Evolutionary conservation across 1,284 basidiomycete genomes (phyloP).

Genomic region (Papiliotrema laurentii): DNA sequence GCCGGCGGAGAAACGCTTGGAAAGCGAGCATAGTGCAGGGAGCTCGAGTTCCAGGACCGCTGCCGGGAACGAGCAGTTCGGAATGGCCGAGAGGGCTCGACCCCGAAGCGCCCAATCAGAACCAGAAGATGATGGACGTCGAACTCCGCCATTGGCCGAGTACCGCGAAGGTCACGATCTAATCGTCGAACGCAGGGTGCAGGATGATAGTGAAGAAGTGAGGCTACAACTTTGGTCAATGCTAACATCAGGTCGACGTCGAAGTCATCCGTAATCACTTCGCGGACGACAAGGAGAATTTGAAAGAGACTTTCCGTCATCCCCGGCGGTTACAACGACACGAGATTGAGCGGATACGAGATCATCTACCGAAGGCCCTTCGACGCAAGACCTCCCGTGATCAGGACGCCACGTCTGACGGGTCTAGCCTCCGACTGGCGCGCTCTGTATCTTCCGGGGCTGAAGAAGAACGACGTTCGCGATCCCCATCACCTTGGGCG

Average conservation of each 20-base stretch:
- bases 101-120: slow-evolving; percentile 15
- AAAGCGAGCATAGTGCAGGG: slow-evolving; percentile 12
- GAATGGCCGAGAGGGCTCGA: slow-evolving; percentile 27
- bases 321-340: slow-evolving; percentile 27
- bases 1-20: slow-evolving; percentile 1
- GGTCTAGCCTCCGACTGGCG: slow-evolving; percentile 28
- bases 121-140: slow-evolving; percentile 28
- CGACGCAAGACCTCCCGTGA: slow-evolving; percentile 29
- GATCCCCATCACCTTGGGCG: not conserved
- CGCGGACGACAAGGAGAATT: slow-evolving; percentile 16
- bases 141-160: slow-evolving; percentile 49
- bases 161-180: slow-evolving; percentile 67
- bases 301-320: slow-evolving; percentile 28
- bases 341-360: slow-evolving; percentile 20
- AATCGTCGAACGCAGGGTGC: slow-evolving; percentile 59
- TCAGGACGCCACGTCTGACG: slow-evolving; percentile 22
- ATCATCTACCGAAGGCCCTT: slow-evolving; percentile 13
- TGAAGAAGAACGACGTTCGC: not conserved
- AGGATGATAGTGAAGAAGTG: slow-evolving; percentile 65
- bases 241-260: slow-evolving; percentile 55
- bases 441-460: slow-evolving; percentile 8
- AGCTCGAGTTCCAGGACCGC: slow-evolving; percentile 20
- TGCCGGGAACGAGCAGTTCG: slow-evolving; percentile 27
- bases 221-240: slow-evolving; percentile 25
- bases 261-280: slow-evolving; percentile 56